Conservation (phyloP, 1,284 basidiomycete genomes). For the Xerocomus subilludens region DNA sequence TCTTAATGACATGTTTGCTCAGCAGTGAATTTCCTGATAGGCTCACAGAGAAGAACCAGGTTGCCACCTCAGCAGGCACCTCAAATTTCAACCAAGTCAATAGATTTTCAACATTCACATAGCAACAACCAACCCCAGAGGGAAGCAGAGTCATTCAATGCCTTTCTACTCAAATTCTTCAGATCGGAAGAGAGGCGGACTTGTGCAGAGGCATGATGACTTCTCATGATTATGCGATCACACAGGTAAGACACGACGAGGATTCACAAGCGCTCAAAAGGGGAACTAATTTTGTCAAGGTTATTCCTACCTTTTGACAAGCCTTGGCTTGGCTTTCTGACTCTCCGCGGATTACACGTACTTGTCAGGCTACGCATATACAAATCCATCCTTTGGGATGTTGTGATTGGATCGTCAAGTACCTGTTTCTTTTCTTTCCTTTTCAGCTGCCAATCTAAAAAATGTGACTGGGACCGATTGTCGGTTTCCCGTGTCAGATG, state of each 20-base stretch:
- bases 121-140: too few species aligned
- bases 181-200: too few species aligned
- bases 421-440: neutral
- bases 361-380: neutral
- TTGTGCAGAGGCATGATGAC: neutral
- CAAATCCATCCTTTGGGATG: too few species aligned
- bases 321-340: conserved; percentile 21
- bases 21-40: too few species aligned
- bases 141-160: too few species aligned
- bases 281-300: neutral
- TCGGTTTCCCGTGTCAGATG: conserved; percentile 34
- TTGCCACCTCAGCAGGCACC: too few species aligned
- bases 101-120: too few species aligned
- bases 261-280: conserved; percentile 3
- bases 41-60: too few species aligned
- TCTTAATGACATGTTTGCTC: too few species aligned
- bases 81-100: too few species aligned
- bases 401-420: neutral
- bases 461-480: conserved; percentile 26
- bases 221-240: neutral
- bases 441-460: neutral
- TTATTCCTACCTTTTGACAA: conserved; percentile 36
- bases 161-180: neutral
- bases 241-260: neutral
- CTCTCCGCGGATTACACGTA: conserved; percentile 26